Conservation (phyloP, 23 red algal genomes). For the Gracilaria gracilis region DNA sequence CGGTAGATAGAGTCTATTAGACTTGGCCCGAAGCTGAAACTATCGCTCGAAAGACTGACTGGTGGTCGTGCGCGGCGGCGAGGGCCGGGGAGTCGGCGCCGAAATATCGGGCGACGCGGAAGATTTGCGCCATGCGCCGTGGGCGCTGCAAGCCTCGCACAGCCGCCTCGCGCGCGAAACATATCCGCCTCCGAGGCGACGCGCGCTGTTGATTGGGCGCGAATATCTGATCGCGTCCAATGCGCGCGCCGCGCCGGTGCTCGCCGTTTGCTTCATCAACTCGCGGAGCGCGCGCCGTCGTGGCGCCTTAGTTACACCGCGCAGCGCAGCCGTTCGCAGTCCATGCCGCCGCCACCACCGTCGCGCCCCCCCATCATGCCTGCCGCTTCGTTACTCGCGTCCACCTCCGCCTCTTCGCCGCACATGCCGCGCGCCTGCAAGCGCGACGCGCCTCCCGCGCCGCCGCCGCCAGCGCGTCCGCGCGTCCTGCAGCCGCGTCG, state of each 20-base stretch:
- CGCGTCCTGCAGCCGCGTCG: not conserved
- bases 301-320: not conserved
- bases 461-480: not conserved
- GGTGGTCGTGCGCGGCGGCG: too few species aligned
- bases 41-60: too few species aligned
- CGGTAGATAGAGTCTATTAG: too few species aligned
- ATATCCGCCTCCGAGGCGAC: not conserved
- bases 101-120: too few species aligned
- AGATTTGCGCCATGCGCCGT: not conserved
- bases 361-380: slow-evolving; percentile 2
- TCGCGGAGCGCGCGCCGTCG: not conserved
- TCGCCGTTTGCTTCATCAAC: not conserved
- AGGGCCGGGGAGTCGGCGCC: too few species aligned
- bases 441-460: not conserved
- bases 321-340: not conserved
- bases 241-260: not conserved
- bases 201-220: not conserved
- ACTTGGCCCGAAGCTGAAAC: too few species aligned
- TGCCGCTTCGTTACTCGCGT: not conserved
- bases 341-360: not conserved
- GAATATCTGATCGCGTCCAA: slow-evolving; percentile 10
- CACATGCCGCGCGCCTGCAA: not conserved
- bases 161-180: not conserved
- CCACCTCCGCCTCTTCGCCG: not conserved
- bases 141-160: not conserved